Conservation (phyloP, 2,329 filamentous ascomycete species). For the Ophiostoma perfectum region DNA sequence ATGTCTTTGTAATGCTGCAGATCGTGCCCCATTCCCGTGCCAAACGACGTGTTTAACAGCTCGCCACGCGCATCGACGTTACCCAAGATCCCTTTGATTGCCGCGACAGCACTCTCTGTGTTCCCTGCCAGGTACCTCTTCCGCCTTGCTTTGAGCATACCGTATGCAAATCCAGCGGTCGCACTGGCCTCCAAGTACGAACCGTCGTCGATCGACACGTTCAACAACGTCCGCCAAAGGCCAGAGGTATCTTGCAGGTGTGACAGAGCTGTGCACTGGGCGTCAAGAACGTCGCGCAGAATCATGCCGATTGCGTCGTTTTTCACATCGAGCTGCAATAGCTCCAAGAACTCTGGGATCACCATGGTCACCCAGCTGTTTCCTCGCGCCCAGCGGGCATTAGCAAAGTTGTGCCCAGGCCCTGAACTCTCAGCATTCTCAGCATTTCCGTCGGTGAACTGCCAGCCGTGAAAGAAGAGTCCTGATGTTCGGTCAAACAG, state of each 20-base stretch:
- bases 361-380: constrained; percentile 76
- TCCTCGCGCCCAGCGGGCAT: constrained; percentile 53
- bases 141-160: constrained; percentile 66
- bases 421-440: no score
- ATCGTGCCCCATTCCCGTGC: constrained; percentile 68
- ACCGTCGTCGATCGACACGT: constrained; percentile 58
- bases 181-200: constrained; percentile 73
- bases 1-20: constrained; percentile 76
- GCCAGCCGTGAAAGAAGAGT: constrained; percentile 79
- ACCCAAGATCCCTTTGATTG: constrained; percentile 60
- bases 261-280: constrained; percentile 62
- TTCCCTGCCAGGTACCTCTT: constrained; percentile 64
- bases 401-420: constrained; percentile 54
- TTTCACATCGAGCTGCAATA: constrained; percentile 53
- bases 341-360: constrained; percentile 74
- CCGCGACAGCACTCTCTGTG: constrained; percentile 56
- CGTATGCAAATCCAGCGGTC: constrained; percentile 75
- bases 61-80: constrained; percentile 64
- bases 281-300: constrained; percentile 58
- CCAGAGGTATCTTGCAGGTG: constrained; percentile 57
- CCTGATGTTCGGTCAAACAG: constrained; percentile 67
- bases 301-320: constrained; percentile 32
- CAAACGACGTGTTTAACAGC: constrained; percentile 68
- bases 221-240: constrained; percentile 69
- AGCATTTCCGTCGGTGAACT: constrained; percentile 42